A percentile compares a stretch with the other conserved stretches of the same genome.
These are phyloP conservation scores for Iberis pinnata DNA, from an alignment of 345 rosid species.

Conservation along the genomic window DNA sequence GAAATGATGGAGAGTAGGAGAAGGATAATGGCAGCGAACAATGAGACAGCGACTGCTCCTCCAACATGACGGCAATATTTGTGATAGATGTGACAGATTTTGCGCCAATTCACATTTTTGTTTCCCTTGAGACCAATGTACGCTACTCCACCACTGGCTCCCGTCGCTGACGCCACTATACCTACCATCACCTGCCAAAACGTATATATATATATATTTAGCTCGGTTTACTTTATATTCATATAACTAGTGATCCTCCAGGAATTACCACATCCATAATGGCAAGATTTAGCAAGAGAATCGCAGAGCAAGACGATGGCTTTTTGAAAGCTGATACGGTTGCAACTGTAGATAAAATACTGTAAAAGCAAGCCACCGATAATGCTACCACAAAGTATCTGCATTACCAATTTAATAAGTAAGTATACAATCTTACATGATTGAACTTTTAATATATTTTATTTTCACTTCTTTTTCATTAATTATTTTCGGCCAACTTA, in stretches of 20 bases:
- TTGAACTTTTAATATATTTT: not conserved
- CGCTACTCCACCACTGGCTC: constrained; percentile 64
- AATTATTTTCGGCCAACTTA: not conserved
- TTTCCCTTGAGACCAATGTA: constrained; percentile 71
- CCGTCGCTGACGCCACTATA: constrained; percentile 71
- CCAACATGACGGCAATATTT: constrained; percentile 56
- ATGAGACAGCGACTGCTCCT: constrained; percentile 36
- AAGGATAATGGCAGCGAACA: constrained; percentile 58
- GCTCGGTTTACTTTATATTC: not conserved
- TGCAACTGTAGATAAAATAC: constrained; percentile 44
- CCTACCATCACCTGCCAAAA: constrained; percentile 56
- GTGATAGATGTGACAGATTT: constrained; percentile 47
- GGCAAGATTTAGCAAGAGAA: constrained; percentile 39
- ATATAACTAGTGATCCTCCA: too few species aligned
- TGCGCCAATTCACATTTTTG: constrained; percentile 33
- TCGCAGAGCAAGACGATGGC: constrained; percentile 32
- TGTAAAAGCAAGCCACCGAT: constrained; percentile 57
- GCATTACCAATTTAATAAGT: constrained; percentile 21
- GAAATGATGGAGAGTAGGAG: constrained; percentile 51
- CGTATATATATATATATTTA: not conserved
- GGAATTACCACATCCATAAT: constrained; percentile 49
- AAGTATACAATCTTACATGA: not conserved
- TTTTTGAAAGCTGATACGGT: constrained; percentile 40
- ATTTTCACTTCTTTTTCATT: not conserved
- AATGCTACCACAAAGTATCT: constrained; percentile 72